These are phyloP conservation scores for Sugiyamaella americana DNA, from an alignment of 805 yeast genomes.

Conservation along the genomic window DNA sequence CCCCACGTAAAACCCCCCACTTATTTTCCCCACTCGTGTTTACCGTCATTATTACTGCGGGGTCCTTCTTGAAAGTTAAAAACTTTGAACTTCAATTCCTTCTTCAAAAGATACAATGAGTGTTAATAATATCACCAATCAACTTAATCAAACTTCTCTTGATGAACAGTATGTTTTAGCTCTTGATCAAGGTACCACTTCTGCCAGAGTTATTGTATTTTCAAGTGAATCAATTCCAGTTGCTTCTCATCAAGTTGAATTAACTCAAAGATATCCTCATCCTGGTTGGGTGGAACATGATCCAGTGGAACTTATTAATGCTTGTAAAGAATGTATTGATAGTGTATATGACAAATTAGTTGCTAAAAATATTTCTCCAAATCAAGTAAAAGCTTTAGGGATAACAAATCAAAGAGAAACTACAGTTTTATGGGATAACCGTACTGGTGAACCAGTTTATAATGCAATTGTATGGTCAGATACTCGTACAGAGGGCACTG, in stretches of 20 bases:
- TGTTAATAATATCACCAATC: no score
- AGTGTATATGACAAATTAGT: constrained; percentile 31
- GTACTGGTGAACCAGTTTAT: constrained; percentile 74
- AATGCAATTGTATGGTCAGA: constrained; percentile 97
- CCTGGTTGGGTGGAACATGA: constrained; percentile 85
- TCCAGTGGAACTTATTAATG: constrained; percentile 74
- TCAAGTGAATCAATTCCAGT: constrained; percentile 66
- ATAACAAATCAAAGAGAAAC: constrained; percentile 97
- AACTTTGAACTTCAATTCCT: no score
- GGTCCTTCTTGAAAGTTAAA: no score
- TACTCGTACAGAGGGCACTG: constrained; percentile 73
- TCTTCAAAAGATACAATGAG: no score
- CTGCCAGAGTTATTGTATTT: constrained; percentile 83
- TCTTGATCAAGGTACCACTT: constrained; percentile 85
- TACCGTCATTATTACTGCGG: no score
- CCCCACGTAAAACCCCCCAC: no score
- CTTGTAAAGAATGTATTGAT: constrained; percentile 68
- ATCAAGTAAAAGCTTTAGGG: constrained; percentile 66
- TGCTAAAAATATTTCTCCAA: constrained; percentile 26
- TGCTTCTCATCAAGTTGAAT: constrained; percentile 86
- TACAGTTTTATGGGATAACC: constrained; percentile 73
- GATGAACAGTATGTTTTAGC: constrained; percentile 46
- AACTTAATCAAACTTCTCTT: no score
- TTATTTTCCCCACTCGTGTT: no score
- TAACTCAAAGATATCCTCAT: constrained; percentile 42